Conservation (phyloP, 1,284 basidiomycete genomes). For the Ganoderma leucocontextum region DNA sequence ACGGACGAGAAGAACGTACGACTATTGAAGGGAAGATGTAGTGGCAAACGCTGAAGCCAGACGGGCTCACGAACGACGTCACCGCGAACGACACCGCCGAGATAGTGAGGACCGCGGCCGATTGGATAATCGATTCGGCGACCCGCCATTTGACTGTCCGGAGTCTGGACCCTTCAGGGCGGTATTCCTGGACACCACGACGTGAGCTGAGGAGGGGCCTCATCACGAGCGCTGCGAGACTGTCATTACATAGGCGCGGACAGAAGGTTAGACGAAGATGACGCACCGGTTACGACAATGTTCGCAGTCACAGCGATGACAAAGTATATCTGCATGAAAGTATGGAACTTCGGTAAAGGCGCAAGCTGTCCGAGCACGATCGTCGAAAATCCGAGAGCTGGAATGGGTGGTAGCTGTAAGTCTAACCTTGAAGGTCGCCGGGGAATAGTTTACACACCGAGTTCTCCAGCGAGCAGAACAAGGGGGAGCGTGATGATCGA, state of each 20-base stretch:
- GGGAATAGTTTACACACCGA: slow-evolving; percentile 13
- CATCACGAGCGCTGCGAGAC: slow-evolving; percentile 25
- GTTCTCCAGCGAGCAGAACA: slow-evolving; percentile 6
- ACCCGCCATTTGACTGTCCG: slow-evolving; percentile 26
- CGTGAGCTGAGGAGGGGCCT: slow-evolving; percentile 24
- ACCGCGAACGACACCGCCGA: slow-evolving; percentile 26
- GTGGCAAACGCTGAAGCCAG: slow-evolving; percentile 28
- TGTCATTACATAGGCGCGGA: neutral
- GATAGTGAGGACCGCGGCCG: slow-evolving; percentile 30
- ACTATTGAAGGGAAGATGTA: slow-evolving; percentile 28
- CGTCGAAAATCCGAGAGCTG: slow-evolving; percentile 16
- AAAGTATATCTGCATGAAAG: slow-evolving; percentile 9
- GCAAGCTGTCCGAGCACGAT: neutral
- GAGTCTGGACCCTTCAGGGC: neutral
- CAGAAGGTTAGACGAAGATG: neutral
- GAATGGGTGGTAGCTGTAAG: neutral
- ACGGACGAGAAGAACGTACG: slow-evolving; percentile 14
- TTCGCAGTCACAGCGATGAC: slow-evolving; percentile 11
- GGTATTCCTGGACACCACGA: slow-evolving; percentile 13
- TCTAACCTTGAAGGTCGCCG: neutral
- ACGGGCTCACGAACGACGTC: slow-evolving; percentile 28
- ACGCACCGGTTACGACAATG: slow-evolving; percentile 10
- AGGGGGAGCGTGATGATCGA: slow-evolving; percentile 6
- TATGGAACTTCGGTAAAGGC: neutral
- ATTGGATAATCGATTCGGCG: slow-evolving; percentile 28